Conservation (phyloP, 2,329 filamentous ascomycete species). For the Simplicillium sp. region DNA sequence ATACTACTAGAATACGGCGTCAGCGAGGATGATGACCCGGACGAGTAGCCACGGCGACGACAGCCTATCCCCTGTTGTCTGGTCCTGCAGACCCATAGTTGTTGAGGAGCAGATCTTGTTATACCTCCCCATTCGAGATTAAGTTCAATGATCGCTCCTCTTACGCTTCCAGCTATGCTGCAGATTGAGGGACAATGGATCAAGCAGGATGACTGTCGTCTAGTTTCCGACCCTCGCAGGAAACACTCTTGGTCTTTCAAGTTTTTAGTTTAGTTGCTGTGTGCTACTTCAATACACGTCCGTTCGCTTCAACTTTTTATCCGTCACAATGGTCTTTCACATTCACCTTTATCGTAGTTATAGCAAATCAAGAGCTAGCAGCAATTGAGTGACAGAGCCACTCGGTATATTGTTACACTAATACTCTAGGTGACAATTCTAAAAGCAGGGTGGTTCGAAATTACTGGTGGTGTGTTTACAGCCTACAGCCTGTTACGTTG, state of each 20-base stretch:
- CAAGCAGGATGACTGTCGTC: slow-evolving; percentile 55
- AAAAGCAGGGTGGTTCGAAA: too few relatives aligned
- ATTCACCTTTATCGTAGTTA: too few relatives aligned
- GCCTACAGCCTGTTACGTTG: too few relatives aligned
- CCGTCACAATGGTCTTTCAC: too few relatives aligned
- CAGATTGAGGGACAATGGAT: slow-evolving; percentile 50
- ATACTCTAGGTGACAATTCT: too few relatives aligned
- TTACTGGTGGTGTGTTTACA: too few relatives aligned
- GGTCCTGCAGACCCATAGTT: slow-evolving; percentile 37
- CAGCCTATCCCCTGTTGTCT: slow-evolving; percentile 60
- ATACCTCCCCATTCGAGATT: slow-evolving; percentile 1
- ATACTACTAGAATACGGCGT: slow-evolving; percentile 27
- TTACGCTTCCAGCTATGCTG: slow-evolving; percentile 9
- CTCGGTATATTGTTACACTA: too few relatives aligned
- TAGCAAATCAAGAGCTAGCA: too few relatives aligned
- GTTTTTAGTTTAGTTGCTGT: neutral
- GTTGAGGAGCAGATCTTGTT: slow-evolving; percentile 1
- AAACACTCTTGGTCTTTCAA: slow-evolving; percentile 13
- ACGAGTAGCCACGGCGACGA: slow-evolving; percentile 49
- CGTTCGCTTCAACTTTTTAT: too few relatives aligned
- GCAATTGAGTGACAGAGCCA: too few relatives aligned
- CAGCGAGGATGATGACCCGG: slow-evolving; percentile 58
- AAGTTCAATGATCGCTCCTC: too few relatives aligned
- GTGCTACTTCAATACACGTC: neutral
- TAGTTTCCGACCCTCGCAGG: slow-evolving; percentile 27